Percentiles rank a stretch among this genome's conserved stretches.
phyloP scores from a whole-genome alignment of 1,139 yeast species.

The Suhomyces yuchorum region DNA sequence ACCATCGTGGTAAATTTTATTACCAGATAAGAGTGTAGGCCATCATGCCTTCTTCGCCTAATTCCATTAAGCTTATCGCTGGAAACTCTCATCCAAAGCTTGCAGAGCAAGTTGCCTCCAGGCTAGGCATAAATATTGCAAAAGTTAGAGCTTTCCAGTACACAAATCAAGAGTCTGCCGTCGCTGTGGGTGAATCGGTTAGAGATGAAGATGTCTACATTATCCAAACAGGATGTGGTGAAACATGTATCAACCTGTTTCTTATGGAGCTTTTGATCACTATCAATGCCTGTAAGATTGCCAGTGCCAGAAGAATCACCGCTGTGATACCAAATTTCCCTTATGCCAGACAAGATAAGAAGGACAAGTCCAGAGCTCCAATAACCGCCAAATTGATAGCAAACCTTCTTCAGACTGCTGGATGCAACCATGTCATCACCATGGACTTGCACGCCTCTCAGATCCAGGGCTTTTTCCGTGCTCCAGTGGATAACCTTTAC shows the following conservation, averaged over 20 bases:
- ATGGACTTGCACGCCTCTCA: constrained; percentile 86
- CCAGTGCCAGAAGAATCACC: constrained; percentile 77
- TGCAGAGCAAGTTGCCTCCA: constrained; percentile 71
- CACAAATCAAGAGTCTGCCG: constrained; percentile 58
- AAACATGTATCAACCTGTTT: constrained; percentile 57
- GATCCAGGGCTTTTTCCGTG: constrained; percentile 79
- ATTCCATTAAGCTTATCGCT: constrained; percentile 83
- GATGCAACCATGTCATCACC: constrained; percentile 79
- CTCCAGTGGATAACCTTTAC: constrained; percentile 79
- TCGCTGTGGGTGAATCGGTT: constrained; percentile 73
- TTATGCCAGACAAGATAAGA: constrained; percentile 81
- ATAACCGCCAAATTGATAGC: constrained; percentile 80
- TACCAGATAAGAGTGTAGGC: constrained; percentile 7
- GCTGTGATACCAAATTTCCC: constrained; percentile 82
- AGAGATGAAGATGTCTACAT: constrained; percentile 79
- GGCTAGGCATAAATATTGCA: constrained; percentile 65
- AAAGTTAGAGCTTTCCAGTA: constrained; percentile 48
- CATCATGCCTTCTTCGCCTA: constrained; percentile 29
- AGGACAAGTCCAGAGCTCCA: constrained; percentile 81
- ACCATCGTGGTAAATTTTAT: constrained; percentile 5
- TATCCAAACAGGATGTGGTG: constrained; percentile 72
- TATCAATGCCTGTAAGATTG: constrained; percentile 76
- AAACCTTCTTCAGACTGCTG: constrained; percentile 73
- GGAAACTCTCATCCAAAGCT: constrained; percentile 90
- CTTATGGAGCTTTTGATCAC: constrained; percentile 70